phyloP scores from a whole-genome alignment of 768 basidiomycete genomes.

The Lepiota brunneoincarnata region DNA sequence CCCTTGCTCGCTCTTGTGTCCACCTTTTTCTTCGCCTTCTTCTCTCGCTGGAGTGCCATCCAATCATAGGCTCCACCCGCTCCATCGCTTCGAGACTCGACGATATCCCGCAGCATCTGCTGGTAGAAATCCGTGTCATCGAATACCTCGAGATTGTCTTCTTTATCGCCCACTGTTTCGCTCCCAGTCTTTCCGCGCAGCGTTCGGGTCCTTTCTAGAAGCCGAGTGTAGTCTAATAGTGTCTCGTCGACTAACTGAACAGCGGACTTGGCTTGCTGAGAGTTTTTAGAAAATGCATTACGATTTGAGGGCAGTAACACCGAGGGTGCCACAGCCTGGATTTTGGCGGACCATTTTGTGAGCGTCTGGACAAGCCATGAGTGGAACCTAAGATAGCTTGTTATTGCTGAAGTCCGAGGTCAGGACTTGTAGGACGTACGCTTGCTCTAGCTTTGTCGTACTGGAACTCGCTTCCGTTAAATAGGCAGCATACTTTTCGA shows the following conservation, averaged over 20 bases:
- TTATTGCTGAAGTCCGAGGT: neutral
- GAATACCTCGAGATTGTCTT: slow-evolving; percentile 52
- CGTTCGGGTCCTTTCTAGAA: slow-evolving; percentile 59
- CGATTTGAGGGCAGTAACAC: slow-evolving; percentile 67
- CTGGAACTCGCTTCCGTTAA: slow-evolving; percentile 42
- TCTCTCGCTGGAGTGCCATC: slow-evolving; percentile 62
- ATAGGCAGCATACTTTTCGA: slow-evolving; percentile 30
- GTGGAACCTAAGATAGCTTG: slow-evolving; percentile 49
- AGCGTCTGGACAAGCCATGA: slow-evolving; percentile 74
- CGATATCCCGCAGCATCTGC: slow-evolving; percentile 86
- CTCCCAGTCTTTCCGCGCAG: slow-evolving; percentile 33
- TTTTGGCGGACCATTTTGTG: slow-evolving; percentile 93
- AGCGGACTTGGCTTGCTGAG: slow-evolving; percentile 57
- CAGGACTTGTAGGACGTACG: slow-evolving; percentile 34
- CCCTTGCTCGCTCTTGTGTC: slow-evolving; percentile 97
- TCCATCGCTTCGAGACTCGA: slow-evolving; percentile 59
- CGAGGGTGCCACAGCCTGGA: slow-evolving; percentile 87
- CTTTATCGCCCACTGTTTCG: slow-evolving; percentile 30
- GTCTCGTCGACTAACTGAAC: slow-evolving; percentile 79
- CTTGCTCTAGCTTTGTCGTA: slow-evolving; percentile 45
- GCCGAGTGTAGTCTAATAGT: slow-evolving; percentile 52
- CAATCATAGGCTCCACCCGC: slow-evolving; percentile 52
- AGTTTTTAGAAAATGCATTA: slow-evolving; percentile 63
- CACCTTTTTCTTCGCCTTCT: slow-evolving; percentile 81
- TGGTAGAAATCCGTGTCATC: slow-evolving; percentile 96